Evolutionary conservation across 2,329 filamentous ascomycete species (phyloP).

Genomic region (Fusarium zealandicum): DNA sequence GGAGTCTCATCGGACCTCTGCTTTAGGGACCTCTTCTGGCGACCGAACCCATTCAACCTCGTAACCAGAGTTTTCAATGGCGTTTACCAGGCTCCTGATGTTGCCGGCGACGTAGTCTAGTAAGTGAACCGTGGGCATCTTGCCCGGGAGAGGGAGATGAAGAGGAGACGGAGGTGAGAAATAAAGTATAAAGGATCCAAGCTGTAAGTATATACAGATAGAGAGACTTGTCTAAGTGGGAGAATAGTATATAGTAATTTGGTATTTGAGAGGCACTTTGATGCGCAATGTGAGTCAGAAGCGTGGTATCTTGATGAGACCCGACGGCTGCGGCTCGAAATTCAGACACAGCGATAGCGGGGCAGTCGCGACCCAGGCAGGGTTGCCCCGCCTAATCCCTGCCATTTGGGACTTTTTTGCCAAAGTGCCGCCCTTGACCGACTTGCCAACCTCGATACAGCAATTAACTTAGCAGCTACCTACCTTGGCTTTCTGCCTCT

Average conservation of each 20-base stretch:
- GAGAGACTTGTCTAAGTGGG: not conserved
- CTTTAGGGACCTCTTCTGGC: constrained; percentile 82
- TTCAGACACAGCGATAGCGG: constrained; percentile 35
- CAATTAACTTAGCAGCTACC: no score
- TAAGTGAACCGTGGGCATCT: constrained; percentile 79
- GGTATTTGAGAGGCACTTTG: not conserved
- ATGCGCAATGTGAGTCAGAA: constrained; percentile 28
- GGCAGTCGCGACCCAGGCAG: constrained; percentile 27
- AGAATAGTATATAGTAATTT: not conserved
- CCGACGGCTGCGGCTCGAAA: constrained; percentile 18
- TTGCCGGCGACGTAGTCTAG: constrained; percentile 95
- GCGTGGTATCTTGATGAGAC: constrained; percentile 24
- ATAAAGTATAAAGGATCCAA: constrained; percentile 9
- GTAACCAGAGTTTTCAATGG: constrained; percentile 94
- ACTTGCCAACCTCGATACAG: constrained; percentile 17
- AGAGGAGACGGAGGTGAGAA: constrained; percentile 8
- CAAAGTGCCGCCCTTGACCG: constrained; percentile 41
- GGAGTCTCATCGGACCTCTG: constrained; percentile 69
- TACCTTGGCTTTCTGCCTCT: not conserved
- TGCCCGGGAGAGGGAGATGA: constrained; percentile 38
- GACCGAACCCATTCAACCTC: constrained; percentile 89
- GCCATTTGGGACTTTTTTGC: constrained; percentile 22
- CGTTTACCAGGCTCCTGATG: constrained; percentile 93
- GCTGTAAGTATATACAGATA: not conserved
- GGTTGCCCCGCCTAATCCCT: constrained; percentile 43